Evolutionary conservation across 2,329 filamentous ascomycete genomes (phyloP).

Genomic region (Balansia obtecta): DNA sequence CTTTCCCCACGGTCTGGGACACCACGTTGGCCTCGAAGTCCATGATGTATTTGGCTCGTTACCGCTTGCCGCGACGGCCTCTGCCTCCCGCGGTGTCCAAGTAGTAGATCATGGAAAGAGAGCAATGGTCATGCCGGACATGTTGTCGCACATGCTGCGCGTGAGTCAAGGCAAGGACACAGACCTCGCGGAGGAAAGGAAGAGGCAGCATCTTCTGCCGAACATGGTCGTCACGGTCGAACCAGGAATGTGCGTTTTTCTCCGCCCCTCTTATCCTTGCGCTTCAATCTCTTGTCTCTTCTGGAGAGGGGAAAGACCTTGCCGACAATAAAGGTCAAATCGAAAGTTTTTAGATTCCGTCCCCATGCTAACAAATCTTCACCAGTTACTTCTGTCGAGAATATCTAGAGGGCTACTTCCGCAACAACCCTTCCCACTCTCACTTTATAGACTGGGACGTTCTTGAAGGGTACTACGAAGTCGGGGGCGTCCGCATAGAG

Average conservation of each 20-base stretch:
- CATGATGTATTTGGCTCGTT: conserved; percentile 40
- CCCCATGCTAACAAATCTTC: neutral
- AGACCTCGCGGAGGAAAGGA: conserved; percentile 12
- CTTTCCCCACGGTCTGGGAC: conserved; percentile 53
- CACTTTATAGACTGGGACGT: conserved; percentile 53
- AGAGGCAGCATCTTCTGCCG: conserved; percentile 33
- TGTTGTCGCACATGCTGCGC: conserved; percentile 13
- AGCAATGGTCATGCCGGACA: conserved; percentile 25
- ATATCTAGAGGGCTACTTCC: conserved; percentile 59
- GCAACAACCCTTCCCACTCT: conserved; percentile 43
- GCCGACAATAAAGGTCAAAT: too few relatives aligned
- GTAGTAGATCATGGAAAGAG: conserved; percentile 27
- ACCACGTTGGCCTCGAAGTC: conserved; percentile 54
- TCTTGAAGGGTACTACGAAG: conserved; percentile 56
- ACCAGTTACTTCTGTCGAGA: conserved; percentile 62
- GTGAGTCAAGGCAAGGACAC: conserved; percentile 2
- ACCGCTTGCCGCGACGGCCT: conserved; percentile 22
- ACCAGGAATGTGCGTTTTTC: conserved; percentile 48
- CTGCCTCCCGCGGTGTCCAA: conserved; percentile 19
- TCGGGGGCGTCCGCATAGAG: conserved; percentile 88
- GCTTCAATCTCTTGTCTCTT: neutral
- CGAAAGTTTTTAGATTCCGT: neutral
- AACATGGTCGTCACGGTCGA: conserved; percentile 69
- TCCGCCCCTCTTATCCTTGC: neutral
- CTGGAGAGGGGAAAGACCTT: neutral